phyloP scores from a whole-genome alignment of 768 basidiomycete genomes.

The Mrakia blollopis region DNA sequence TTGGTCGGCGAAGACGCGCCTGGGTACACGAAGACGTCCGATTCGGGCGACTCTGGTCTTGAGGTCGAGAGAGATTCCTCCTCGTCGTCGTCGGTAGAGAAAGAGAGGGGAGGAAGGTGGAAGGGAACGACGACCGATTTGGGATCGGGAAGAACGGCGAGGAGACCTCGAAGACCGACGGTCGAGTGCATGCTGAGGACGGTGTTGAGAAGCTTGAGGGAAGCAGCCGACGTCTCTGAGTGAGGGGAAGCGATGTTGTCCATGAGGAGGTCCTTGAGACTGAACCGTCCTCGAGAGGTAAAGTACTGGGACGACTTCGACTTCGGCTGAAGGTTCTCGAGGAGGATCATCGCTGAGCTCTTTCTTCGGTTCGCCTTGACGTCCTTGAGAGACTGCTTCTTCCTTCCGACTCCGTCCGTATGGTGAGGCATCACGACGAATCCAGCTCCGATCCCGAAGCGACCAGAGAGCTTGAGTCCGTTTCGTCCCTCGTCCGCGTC shows the following conservation, averaged over 20 bases:
- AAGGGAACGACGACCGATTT: slow-evolving; percentile 59
- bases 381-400: neutral
- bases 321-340: slow-evolving; percentile 22
- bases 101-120: slow-evolving; percentile 51
- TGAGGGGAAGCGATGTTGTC: slow-evolving; percentile 68
- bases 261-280: slow-evolving; percentile 79
- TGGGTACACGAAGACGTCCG: slow-evolving; percentile 52
- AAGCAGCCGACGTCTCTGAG: slow-evolving; percentile 64
- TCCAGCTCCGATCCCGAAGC: neutral
- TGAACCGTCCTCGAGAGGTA: slow-evolving; percentile 81
- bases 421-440: slow-evolving; percentile 5
- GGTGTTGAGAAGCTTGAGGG: slow-evolving; percentile 73
- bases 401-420: neutral
- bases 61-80: slow-evolving; percentile 45
- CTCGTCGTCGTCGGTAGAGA: slow-evolving; percentile 44
- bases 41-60: slow-evolving; percentile 5
- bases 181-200: slow-evolving; percentile 66
- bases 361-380: slow-evolving; percentile 8
- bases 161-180: slow-evolving; percentile 58
- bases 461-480: slow-evolving; percentile 9
- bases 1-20: slow-evolving; percentile 34
- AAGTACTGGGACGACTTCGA: slow-evolving; percentile 54
- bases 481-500: slow-evolving; percentile 42
- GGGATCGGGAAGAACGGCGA: slow-evolving; percentile 65
- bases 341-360: slow-evolving; percentile 10